Base-by-base conservation (phyloP, 2,329 filamentous ascomycete genomes). In the Pseudogymnoascus sp. region DNA sequence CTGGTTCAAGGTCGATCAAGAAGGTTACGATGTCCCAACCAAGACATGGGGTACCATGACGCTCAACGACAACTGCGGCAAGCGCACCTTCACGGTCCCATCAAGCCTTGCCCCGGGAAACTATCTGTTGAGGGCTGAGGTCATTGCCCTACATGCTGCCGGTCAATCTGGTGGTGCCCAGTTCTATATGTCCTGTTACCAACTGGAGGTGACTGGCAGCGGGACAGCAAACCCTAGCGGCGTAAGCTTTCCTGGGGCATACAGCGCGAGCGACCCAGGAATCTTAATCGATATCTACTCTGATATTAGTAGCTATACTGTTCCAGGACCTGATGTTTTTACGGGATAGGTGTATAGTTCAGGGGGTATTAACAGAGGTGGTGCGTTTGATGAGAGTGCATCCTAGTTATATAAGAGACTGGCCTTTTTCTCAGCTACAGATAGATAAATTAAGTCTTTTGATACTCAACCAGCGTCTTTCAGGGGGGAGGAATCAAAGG, bases 121-220 rank as follows among this genome's bases (percentile, higher is more conserved):
- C 59, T 84, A 84, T 66, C 75, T 84, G 27, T 73, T 84, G 71
- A 77, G 81, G 35, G 76, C 80, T 33, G 81, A 84, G 74, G 74
- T 81, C 48, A 73, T 82, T 42, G 80, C 80, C 5, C 74, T 83
- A 48, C 80, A 84, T 71, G 79, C 80, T 15, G 80, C 80, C 13
- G 70, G 71, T 63, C 69, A 64, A 10, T 63, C 64, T 12, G 76
- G 73, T 18, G 70, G 69, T 12, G 74, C 75, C 18, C 74, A 77
- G 62, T 73, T 75, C 64, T 76, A 76, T 62, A 67, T 74, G 58
- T 71, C 70, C 15, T 77, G 73, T 39, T 45, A n/a, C 65, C 78
- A 80, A 74, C 72, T 81, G 63, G 78, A 75, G 62, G 74, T 81
- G 31, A 74, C 76, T 35, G 74, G 75, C 33, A 72, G 72, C 9